Base-by-base conservation (phyloP, 2,329 filamentous ascomycete genomes). In the Orbilia blumenaviensis region DNA sequence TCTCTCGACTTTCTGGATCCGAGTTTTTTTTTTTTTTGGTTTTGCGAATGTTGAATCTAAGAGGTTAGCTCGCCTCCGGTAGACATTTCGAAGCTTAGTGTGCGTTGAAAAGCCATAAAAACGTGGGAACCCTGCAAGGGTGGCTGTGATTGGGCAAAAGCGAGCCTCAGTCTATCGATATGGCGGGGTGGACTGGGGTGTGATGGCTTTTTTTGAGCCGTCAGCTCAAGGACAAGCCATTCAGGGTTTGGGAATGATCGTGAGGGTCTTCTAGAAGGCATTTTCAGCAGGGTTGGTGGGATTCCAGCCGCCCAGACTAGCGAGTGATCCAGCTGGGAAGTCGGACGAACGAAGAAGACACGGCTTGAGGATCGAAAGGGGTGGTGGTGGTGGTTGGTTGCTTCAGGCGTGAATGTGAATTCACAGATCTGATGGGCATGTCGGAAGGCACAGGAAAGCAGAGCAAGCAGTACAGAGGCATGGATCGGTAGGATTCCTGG, bases 41-140 rank as follows among this genome's bases (percentile, higher is more conserved):
- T n/a, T n/a, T n/a, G n/a, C n/a, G 54, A 69, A 36, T 21, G 34
- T 69, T 42, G 66, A 69, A 54, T 69, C 54, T 42, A 62, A 38
- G 34, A 60, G 42, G 66, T 38, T 69, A 50, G 54, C 16, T 68
- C 54, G 42, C 32, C 42, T 68, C 38, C 23, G 36, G 29, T 12
- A 71, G 66, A 71, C 66, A 71, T 60, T 68, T 34, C 42, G 32
- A 52, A 52, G 56, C 56, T 56, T 71, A 56, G 56, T 41, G 16
- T 21, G 44, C 23, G 44, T 50, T 21, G 29, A 58, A 54, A 42
- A 61, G 34, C 16, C 10, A 7, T n/a, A 61, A 64, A 72, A 72
- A 72, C 67, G 67, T 72, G 67, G 67, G 58, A 72, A 50, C 60
- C 58, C 46, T 58, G 67, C 34, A 60, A 34, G 21, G 14, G 67